Evolutionary conservation across 257 asterid species (phyloP).

Genomic region (Linaria vulgaris): DNA sequence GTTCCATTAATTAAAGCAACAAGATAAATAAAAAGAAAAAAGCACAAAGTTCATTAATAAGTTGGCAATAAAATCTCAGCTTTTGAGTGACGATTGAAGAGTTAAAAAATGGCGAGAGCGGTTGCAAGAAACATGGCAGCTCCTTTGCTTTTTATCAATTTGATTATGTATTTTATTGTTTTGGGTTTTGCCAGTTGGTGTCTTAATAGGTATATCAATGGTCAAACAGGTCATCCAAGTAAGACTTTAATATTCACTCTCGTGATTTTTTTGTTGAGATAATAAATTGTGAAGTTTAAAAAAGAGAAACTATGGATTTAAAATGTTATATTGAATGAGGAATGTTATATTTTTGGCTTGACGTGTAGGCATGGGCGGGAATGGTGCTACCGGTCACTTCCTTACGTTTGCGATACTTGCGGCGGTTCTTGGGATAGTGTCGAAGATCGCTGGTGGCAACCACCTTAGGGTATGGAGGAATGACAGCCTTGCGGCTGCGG

Average conservation of each 20-base stretch:
- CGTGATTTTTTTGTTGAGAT: no score
- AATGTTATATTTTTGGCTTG: no score
- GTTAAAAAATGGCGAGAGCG: conserved; percentile 56
- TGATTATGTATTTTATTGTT: conserved; percentile 65
- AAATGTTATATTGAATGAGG: no score
- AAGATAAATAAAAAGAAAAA: no score
- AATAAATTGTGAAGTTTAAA: no score
- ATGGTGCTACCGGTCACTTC: conserved; percentile 79
- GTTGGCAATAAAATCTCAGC: no score
- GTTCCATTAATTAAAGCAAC: no score
- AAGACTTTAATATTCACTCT: no score
- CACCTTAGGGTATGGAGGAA: conserved; percentile 81
- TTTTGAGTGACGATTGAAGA: not conserved
- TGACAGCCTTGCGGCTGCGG: conserved; percentile 88
- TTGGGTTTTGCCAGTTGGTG: conserved; percentile 94
- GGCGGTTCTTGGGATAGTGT: conserved; percentile 63
- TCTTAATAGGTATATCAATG: conserved; percentile 67
- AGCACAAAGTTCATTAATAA: no score
- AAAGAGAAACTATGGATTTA: no score
- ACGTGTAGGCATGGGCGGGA: conserved; percentile 66
- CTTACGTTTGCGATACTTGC: conserved; percentile 66
- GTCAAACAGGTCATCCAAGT: conserved; percentile 84
- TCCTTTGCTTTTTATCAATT: conserved; percentile 72
- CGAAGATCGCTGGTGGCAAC: conserved; percentile 68
- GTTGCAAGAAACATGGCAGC: conserved; percentile 73